Evolutionary conservation across 2,329 filamentous ascomycete species (phyloP).

Genomic region (Colletotrichum tamarilloi): DNA sequence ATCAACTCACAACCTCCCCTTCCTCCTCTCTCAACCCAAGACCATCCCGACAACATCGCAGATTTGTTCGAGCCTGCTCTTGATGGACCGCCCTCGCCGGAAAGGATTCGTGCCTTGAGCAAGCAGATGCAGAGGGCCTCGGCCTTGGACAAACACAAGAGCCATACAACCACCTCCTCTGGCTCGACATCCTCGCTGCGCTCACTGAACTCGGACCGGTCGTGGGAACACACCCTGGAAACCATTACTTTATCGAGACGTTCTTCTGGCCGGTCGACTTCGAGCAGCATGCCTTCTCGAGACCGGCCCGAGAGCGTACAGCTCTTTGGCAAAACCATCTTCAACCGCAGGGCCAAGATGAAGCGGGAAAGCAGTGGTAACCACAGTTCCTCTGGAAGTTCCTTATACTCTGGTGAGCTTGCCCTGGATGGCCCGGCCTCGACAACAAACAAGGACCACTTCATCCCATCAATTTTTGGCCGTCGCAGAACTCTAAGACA

Average conservation of each 20-base stretch:
- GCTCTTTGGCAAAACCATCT: constrained; percentile 69
- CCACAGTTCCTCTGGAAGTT: constrained; percentile 59
- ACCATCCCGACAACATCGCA: constrained; percentile 40
- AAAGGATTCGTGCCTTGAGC: constrained; percentile 67
- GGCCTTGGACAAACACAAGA: constrained; percentile 57
- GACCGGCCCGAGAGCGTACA: constrained; percentile 70
- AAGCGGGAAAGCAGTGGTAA: constrained; percentile 62
- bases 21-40: constrained; percentile 25
- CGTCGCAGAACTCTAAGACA: constrained; percentile 55
- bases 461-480: constrained; percentile 63
- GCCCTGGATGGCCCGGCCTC: constrained; percentile 46
- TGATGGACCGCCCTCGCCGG: constrained; percentile 70
- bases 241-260: constrained; percentile 62
- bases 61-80: constrained; percentile 68
- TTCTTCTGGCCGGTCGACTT: constrained; percentile 66
- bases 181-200: constrained; percentile 62
- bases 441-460: constrained; percentile 53
- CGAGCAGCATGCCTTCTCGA: constrained; percentile 62
- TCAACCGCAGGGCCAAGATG: constrained; percentile 63
- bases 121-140: constrained; percentile 69
- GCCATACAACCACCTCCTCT: constrained; percentile 63
- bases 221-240: constrained; percentile 63
- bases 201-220: constrained; percentile 58
- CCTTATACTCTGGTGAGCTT: constrained; percentile 59
- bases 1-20: constrained; percentile 1